These are phyloP conservation scores for Neofusicoccum cordaticola DNA, from an alignment of 2,329 filamentous ascomycete genomes.

Conservation along the genomic window DNA sequence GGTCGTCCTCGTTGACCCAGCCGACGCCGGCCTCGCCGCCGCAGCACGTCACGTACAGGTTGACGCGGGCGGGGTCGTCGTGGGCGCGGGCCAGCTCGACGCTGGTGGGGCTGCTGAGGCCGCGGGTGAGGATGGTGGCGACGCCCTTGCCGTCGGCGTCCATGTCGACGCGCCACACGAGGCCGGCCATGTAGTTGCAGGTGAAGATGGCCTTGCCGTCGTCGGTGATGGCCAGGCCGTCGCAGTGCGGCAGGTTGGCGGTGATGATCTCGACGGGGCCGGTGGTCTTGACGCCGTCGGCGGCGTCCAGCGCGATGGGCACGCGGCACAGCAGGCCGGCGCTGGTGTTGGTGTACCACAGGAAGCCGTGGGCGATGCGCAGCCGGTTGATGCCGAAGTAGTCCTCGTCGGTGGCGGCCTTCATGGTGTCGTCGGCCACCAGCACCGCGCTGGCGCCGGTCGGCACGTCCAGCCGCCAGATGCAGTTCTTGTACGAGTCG, in stretches of 20 bases:
- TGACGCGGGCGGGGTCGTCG: not conserved
- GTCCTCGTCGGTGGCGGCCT: slow-evolving; percentile 1
- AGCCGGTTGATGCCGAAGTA: slow-evolving; percentile 18
- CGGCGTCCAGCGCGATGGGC: not conserved
- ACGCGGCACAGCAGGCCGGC: slow-evolving; percentile 14
- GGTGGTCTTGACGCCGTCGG: not conserved
- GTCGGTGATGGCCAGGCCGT: slow-evolving; percentile 9
- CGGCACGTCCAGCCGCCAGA: slow-evolving; percentile 8
- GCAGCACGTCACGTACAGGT: slow-evolving; percentile 14
- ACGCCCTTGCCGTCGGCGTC: not conserved
- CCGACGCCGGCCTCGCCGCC: slow-evolving; percentile 4
- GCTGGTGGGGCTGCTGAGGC: slow-evolving; percentile 12
- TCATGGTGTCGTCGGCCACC: slow-evolving; percentile 15
- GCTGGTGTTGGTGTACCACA: slow-evolving; percentile 18
- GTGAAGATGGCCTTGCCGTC: slow-evolving; percentile 7
- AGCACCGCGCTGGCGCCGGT: slow-evolving; percentile 6
- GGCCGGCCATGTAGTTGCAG: slow-evolving; percentile 10
- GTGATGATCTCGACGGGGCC: slow-evolving; percentile 13
- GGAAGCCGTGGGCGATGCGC: slow-evolving; percentile 1
- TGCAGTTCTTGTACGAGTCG: slow-evolving; percentile 16
- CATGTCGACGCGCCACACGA: slow-evolving; percentile 12
- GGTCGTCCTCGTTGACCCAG: slow-evolving; percentile 14
- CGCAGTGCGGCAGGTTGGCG: slow-evolving; percentile 6
- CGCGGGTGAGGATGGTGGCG: not conserved
- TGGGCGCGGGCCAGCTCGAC: not conserved